Evolutionary conservation across 2,329 filamentous ascomycete genomes (phyloP), one percentile per base, ranked within the genome.

Genomic region (Xylariaceae sp.): DNA sequence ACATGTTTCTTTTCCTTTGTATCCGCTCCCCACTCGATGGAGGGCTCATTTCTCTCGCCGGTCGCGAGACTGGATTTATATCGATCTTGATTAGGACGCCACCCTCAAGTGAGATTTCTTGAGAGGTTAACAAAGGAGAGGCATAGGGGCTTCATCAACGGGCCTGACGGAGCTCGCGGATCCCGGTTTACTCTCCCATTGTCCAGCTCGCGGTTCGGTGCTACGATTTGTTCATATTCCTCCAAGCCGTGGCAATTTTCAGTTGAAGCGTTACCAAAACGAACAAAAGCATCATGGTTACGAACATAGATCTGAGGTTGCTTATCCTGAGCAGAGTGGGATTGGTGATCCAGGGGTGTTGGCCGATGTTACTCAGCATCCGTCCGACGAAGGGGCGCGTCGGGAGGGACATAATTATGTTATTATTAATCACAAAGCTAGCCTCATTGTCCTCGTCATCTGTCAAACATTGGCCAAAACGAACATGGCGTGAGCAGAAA

Each of bases 1-100:
- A 54, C 50, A 53, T 48, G 41, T 38, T 37, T 45, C 34, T 52
- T 36, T 45, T 34, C 51, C 49, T 28, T 48, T 49, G 49, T 41
- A 47, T 37, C 43, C 28, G 31, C 31, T 31, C 36, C 30, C 32
- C 13, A 13, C 3, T 28, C 16, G 30, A 29, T 31, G 12, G 11
- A 38, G 30, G 21, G 24, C 38, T 24, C 16, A 38, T 37, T 27
- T 33, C 29, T 35, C 34, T 24, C 41, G 35, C 43, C 40, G 38
- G 31, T 39, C 23, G 27, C 27, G 39, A 33, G 33, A 30, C 40
- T 12, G n/a, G n/a, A n/a, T 24, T 24, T 24, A 11, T 24, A 24
- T 24, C 11, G 6, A 24, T 11, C 21, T 6, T 11, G 21, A 11
- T 11, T 24, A 11, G 21, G 21, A 24, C 21, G 21, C 7, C 21